Percentiles rank a stretch among this genome's conserved stretches.
These are phyloP conservation scores for Trichoderma orchidacearum DNA, from an alignment of 495 filamentous ascomycete genomes.

Conservation along the genomic window DNA sequence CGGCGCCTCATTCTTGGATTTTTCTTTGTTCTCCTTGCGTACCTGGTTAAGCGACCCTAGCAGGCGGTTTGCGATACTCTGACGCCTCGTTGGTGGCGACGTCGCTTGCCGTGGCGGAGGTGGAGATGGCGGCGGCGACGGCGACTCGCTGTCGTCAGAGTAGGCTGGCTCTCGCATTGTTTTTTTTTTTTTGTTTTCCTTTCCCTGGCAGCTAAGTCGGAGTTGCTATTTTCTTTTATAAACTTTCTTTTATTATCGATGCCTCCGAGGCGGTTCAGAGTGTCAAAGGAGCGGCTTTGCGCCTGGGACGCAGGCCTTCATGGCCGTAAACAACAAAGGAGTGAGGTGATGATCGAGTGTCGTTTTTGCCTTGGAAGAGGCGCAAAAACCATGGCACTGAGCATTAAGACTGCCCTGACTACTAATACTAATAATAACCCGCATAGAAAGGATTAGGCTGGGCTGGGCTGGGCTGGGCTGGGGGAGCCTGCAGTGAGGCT, in stretches of 20 bases:
- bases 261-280: too few species aligned
- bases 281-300: background rate
- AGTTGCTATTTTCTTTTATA: too few species aligned
- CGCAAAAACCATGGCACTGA: too few species aligned
- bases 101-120: background rate
- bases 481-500: background rate
- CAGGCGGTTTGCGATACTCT: constrained; percentile 2
- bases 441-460: too few species aligned
- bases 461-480: too few species aligned
- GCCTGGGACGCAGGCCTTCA: background rate
- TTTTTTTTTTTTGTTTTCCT: too few species aligned
- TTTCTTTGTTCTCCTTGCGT: background rate
- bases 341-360: too few species aligned
- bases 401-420: too few species aligned
- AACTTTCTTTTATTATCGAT: too few species aligned
- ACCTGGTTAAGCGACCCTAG: background rate
- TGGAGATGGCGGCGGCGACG: background rate
- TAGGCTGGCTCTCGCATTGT: background rate
- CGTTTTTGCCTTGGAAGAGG: too few species aligned
- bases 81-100: constrained; percentile 1
- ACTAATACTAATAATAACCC: too few species aligned
- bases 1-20: background rate
- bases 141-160: background rate
- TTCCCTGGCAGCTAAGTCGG: too few species aligned
- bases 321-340: background rate